Conservation (phyloP, 73 alveolate genomes). For the Paramecium caudatum region DNA sequence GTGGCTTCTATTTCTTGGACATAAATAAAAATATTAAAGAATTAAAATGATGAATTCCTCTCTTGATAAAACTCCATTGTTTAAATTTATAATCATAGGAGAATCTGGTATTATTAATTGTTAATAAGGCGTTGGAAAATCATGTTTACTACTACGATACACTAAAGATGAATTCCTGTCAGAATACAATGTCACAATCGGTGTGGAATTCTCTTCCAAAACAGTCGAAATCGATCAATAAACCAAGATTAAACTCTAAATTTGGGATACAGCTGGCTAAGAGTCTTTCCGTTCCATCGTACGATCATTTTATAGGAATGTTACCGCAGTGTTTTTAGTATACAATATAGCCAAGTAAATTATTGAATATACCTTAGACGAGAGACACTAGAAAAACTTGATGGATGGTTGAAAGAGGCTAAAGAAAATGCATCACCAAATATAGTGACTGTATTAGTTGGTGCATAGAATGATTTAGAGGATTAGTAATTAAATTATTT, state of each 20-base stretch:
- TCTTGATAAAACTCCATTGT: constrained; percentile 51
- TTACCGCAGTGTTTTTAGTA: constrained; percentile 94
- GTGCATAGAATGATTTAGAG: constrained; percentile 90
- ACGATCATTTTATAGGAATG: constrained; percentile 93
- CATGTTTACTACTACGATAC: constrained; percentile 81
- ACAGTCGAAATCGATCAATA: constrained; percentile 71
- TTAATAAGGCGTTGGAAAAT: constrained; percentile 85
- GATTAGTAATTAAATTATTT: constrained; percentile 72
- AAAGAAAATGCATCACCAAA: constrained; percentile 85
- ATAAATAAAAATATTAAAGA: constrained; percentile 51
- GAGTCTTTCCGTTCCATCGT: constrained; percentile 95
- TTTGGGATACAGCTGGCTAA: constrained; percentile 96
- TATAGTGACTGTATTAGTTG: constrained; percentile 87
- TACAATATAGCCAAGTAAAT: constrained; percentile 86
- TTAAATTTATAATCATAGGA: constrained; percentile 79
- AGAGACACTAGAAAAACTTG: constrained; percentile 71
- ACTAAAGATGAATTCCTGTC: constrained; percentile 79
- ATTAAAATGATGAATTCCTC: constrained; percentile 35
- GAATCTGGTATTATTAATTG: constrained; percentile 68
- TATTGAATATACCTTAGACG: constrained; percentile 23
- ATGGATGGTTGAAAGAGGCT: constrained; percentile 75
- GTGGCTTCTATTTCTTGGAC: constrained; percentile 17
- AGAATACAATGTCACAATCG: constrained; percentile 87
- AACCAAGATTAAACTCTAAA: constrained; percentile 78
- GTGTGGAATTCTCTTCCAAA: constrained; percentile 85